A percentile compares a stretch with the other conserved stretches of the same genome.
These are phyloP conservation scores for Boletellus sp. DNA, from an alignment of 1,284 basidiomycete genomes.

Conservation along the genomic window DNA sequence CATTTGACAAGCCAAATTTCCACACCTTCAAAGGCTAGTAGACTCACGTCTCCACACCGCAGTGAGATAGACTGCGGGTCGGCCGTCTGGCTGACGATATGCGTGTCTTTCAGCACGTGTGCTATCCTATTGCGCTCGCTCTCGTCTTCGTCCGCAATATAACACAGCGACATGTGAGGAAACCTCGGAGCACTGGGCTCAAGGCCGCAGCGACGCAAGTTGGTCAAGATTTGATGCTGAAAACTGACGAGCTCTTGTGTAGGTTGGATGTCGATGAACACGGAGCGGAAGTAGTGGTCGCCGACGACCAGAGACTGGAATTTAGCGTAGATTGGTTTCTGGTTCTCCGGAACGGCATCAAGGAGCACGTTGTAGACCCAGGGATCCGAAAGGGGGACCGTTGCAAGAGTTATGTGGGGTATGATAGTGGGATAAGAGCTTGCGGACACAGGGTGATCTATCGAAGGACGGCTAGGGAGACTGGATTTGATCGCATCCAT, in stretches of 20 bases:
- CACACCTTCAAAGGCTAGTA: conserved; percentile 45
- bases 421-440: conserved; percentile 53
- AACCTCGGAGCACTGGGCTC: conserved; percentile 49
- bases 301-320: conserved; percentile 56
- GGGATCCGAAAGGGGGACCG: conserved; percentile 35
- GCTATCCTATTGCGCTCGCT: conserved; percentile 34
- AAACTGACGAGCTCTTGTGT: conserved; percentile 46
- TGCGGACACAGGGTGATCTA: conserved; percentile 13
- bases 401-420: conserved; percentile 68
- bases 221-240: conserved; percentile 44
- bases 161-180: conserved; percentile 69
- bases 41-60: conserved; percentile 31
- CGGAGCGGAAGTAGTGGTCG: conserved; percentile 63
- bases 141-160: conserved; percentile 59
- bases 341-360: conserved; percentile 38
- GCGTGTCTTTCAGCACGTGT: conserved; percentile 36
- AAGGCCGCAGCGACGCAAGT: conserved; percentile 34
- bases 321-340: conserved; percentile 25
- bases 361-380: conserved; percentile 34
- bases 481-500: conserved; percentile 39
- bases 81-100: conserved; percentile 28
- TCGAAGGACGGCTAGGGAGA: conserved; percentile 38
- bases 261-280: conserved; percentile 51
- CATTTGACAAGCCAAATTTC: conserved; percentile 65
- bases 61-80: conserved; percentile 32